Evolutionary conservation across 2,329 filamentous ascomycete species (phyloP).

Genomic region (Cytospora mali): DNA sequence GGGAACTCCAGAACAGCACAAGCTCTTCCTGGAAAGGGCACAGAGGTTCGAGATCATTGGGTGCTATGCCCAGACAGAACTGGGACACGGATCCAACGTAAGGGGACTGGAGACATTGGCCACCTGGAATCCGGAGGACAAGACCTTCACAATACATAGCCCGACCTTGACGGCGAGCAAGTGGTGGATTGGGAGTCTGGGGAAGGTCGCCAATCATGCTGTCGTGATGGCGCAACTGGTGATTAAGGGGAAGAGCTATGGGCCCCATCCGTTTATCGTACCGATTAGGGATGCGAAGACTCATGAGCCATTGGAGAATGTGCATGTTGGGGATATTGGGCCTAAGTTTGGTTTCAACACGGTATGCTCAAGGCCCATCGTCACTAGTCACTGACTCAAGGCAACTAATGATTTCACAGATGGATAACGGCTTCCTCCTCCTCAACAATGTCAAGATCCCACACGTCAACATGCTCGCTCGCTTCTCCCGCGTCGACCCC

Average conservation of each 20-base stretch:
- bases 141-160: conserved; percentile 75
- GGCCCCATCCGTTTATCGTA: conserved; percentile 78
- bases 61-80: conserved; percentile 80
- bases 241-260: conserved; percentile 67
- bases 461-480: conserved; percentile 72
- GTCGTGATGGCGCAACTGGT: conserved; percentile 79
- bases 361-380: background rate
- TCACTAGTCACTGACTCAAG: background rate
- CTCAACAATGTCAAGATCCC: conserved; percentile 78
- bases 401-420: conserved; percentile 36
- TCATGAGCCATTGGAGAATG: conserved; percentile 67
- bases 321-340: conserved; percentile 79
- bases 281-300: conserved; percentile 72
- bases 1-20: conserved; percentile 72
- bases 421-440: conserved; percentile 80
- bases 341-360: conserved; percentile 80
- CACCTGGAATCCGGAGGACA: conserved; percentile 72
- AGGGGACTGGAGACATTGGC: conserved; percentile 72
- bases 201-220: conserved; percentile 74
- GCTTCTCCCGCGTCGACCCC: conserved; percentile 71
- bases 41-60: conserved; percentile 73
- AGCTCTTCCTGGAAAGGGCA: conserved; percentile 70
- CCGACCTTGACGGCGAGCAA: conserved; percentile 75
- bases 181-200: conserved; percentile 84
- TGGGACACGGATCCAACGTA: conserved; percentile 79